A percentile compares a stretch with the other conserved stretches of the same genome.
Evolutionary conservation across 228 moss, liverwort and hornwort species (phyloP).

Genomic region (Sphagnum magellanicum): DNA sequence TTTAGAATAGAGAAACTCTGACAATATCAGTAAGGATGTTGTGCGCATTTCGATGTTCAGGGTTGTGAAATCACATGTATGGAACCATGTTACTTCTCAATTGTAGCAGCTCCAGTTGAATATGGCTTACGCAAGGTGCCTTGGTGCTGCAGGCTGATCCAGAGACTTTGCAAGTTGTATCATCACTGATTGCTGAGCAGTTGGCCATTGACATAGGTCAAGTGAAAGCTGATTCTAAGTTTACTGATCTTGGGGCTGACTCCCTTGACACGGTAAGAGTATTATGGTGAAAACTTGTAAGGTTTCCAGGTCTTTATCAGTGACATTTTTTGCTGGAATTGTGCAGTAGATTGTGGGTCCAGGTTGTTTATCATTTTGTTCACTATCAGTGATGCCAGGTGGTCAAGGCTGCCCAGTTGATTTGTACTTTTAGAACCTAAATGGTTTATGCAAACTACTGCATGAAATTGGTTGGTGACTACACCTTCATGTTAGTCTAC

Average conservation of each 20-base stretch:
- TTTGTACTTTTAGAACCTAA: background rate
- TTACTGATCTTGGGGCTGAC: slow-evolving; percentile 32
- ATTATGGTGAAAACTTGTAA: too few species aligned
- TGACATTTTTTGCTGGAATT: background rate
- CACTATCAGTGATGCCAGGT: too few species aligned
- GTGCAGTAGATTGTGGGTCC: too few species aligned
- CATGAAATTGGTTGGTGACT: too few species aligned
- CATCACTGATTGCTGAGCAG: slow-evolving; percentile 18
- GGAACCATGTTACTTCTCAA: too few species aligned
- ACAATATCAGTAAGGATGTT: too few species aligned
- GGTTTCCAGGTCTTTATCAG: background rate
- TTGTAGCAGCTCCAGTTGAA: too few species aligned
- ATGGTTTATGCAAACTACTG: background rate
- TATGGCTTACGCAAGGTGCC: too few species aligned
- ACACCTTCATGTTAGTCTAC: too few species aligned
- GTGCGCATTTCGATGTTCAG: background rate
- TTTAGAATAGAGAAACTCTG: too few species aligned
- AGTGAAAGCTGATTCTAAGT: slow-evolving; percentile 18
- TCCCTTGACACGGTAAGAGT: slow-evolving; percentile 31
- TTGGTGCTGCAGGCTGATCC: slow-evolving; percentile 9
- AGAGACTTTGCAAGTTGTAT: slow-evolving; percentile 14
- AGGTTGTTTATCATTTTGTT: too few species aligned
- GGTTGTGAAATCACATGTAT: background rate
- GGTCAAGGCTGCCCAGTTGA: too few species aligned
- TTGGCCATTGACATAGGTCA: slow-evolving; percentile 2